Evolutionary conservation across 345 rosid species (phyloP), one percentile per base, ranked within the genome.

Genomic region (Euphorbia tirucalli): DNA sequence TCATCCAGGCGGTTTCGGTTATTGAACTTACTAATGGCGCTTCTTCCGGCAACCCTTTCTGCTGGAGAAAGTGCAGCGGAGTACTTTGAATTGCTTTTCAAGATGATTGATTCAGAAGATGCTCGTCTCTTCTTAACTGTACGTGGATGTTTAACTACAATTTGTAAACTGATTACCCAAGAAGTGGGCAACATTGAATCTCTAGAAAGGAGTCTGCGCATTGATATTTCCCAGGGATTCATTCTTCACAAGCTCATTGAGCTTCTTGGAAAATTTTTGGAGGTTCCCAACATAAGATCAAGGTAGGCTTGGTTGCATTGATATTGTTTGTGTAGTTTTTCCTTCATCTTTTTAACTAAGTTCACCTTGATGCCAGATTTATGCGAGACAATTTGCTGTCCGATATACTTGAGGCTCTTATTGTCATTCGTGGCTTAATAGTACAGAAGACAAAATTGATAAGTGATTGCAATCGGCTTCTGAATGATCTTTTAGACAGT

Each of bases 401-500:
- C n/a, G 88, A 92, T 82, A 88, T 95, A 74, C 89, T 95, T 39
- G 99, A 95, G 83, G 94, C 94, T 77, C 96, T 95, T 74, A 95
- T 90, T 73, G 94, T 95, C 75, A 95, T 92, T 62, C 93, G 90
- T 55, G 92, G 99, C 74, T 80, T 95, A 83, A 86, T 95, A 78
- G 97, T 95, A 70, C 99, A 95, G 85, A 95, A 95, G 91, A 95
- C 99, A 50, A 95, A 95, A 83, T 79, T 95, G 76, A 95, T 95
- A 63, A 90, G 89, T 82, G 99, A 95, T 78, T 92, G 99, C 83
- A 88, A 90, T 83, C 86, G 87, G 58, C 94, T 90, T 79, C 86
- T 95, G 27, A 92, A 87, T 70, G 99, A 95, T 83, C 97, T 92
- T 74, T 80, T 95, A 30, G 97, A 95, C 66, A 87, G 97, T 77